phyloP scores from a whole-genome alignment of 306 rosid genomes.

The Cicer arietinum region DNA sequence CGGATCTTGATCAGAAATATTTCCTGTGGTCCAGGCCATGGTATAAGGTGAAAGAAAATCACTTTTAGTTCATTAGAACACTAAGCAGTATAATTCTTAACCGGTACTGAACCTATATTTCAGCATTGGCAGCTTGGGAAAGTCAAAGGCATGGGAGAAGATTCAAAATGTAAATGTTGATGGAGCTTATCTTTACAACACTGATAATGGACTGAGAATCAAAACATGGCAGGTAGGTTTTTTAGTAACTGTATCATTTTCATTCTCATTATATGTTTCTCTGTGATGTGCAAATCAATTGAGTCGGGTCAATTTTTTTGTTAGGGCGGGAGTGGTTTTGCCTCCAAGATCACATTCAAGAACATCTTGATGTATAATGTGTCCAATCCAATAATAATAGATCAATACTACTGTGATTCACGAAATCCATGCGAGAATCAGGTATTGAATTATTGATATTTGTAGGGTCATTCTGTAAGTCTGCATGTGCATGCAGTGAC shows the following conservation, averaged over 20 bases:
- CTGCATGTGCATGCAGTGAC: background rate
- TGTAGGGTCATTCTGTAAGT: background rate
- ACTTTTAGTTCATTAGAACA: conserved; percentile 19
- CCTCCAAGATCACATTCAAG: conserved; percentile 66
- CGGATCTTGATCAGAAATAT: conserved; percentile 66
- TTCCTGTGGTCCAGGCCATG: conserved; percentile 92
- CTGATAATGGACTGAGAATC: conserved; percentile 84
- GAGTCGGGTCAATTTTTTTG: conserved; percentile 24
- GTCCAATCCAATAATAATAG: conserved; percentile 79
- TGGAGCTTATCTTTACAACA: conserved; percentile 69
- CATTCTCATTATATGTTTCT: conserved; percentile 2
- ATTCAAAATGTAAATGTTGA: conserved; percentile 66
- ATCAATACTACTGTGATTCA: conserved; percentile 94
- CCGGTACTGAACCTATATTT: conserved; percentile 40
- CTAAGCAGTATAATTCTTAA: conserved; percentile 26
- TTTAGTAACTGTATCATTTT: background rate
- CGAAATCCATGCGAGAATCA: conserved; percentile 65
- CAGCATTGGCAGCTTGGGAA: conserved; percentile 98
- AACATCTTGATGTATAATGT: conserved; percentile 83
- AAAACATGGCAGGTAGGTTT: conserved; percentile 94
- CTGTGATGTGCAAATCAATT: background rate
- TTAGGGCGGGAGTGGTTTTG: conserved; percentile 86
- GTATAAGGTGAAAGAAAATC: conserved; percentile 71
- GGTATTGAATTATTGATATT: conserved; percentile 52
- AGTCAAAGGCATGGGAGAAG: conserved; percentile 64